Evolutionary conservation across 1,284 basidiomycete genomes (phyloP), one percentile per base, ranked within the genome.

Genomic region (Ganoderma resinaceum): DNA sequence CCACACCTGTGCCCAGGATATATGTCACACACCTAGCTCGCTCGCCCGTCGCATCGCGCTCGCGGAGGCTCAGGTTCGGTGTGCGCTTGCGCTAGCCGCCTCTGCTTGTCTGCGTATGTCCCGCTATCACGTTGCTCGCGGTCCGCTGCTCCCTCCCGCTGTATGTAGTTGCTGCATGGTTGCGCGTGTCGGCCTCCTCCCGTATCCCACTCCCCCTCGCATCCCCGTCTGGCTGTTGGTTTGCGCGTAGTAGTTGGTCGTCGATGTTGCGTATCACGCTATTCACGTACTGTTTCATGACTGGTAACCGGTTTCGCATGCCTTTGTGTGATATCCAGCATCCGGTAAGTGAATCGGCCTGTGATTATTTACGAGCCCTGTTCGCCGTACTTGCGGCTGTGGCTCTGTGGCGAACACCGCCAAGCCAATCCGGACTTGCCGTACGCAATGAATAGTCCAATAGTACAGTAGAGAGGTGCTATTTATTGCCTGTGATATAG

Each of bases 231-330:
- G 58, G 26, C 61, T 62, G 46, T 43, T 66, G 61, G 66, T 66
- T 62, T 65, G 71, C 65, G 66, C 65, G 66, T 70, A 60, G 71
- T 72, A 66, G 71, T 69, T 65, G 64, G 68, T 72, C 61, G 71
- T 72, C 63, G 71, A 70, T 63, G 66, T 67, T 65, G 71, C 71
- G 66, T 72, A 72, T 72, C 71, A 72, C 66, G 71, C 68, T 72
- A 72, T 70, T 72, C 69, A 72, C 67, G 71, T 67, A 63, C 62
- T 66, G 63, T 72, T 57, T 70, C 68, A 72, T 55, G 71, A 72
- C 67, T 72, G 68, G 67, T 46, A 59, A 33, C 42, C 1, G 37
- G 37, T 4, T 42, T 40, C 7, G 35, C 38, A 59, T 64, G 61
- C 1, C 33, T 33, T 58, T 37, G 55, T n/a, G 33, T 3, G 33